Conservation (phyloP, 2,329 filamentous ascomycete genomes). For the Aspergillus proliferans region DNA sequence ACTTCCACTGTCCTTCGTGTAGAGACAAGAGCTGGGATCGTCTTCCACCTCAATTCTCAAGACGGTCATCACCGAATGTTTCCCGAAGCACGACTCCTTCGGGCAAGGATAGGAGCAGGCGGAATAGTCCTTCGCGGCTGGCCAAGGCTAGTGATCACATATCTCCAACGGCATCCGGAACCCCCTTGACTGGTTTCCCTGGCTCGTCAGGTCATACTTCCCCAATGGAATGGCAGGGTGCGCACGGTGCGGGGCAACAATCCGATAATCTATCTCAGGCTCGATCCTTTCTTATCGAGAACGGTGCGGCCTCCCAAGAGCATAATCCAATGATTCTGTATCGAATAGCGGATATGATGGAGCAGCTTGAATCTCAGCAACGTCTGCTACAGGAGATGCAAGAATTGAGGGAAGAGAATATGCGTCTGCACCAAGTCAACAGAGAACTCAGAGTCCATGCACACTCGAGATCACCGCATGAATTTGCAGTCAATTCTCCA, state of each 20-base stretch:
- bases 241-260: not conserved
- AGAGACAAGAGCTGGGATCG: not conserved
- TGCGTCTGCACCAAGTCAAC: not conserved
- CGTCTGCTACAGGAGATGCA: conserved; percentile 12
- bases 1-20: conserved; percentile 11
- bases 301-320: not conserved
- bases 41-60: not conserved
- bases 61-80: not conserved
- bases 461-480: not conserved
- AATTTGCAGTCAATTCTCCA: conserved; percentile 1
- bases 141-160: not conserved
- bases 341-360: conserved; percentile 18
- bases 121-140: not conserved
- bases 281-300: not conserved
- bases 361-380: conserved; percentile 15
- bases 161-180: not conserved
- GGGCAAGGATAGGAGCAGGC: not conserved
- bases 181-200: not conserved
- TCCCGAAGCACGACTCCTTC: not conserved
- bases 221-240: not conserved
- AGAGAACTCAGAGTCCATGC: not conserved
- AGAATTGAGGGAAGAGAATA: conserved; percentile 17
- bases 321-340: conserved; percentile 5
- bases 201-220: not conserved
- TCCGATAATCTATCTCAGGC: not conserved